phyloP scores from a whole-genome alignment of 2,329 filamentous ascomycete species.

The Clonostachys rhizophaga region DNA sequence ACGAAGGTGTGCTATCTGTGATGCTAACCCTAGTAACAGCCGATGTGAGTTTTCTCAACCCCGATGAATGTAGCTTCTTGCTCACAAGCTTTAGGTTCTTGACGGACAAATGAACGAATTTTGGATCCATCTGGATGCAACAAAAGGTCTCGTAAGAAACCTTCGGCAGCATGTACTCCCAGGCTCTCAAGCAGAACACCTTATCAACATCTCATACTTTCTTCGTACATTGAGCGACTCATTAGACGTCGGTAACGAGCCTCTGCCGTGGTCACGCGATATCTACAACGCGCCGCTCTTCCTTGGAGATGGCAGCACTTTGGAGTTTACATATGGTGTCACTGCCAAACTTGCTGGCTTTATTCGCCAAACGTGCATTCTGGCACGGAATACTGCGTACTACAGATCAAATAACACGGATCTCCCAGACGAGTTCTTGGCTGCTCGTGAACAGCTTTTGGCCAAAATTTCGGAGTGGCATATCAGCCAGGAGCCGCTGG shows the following conservation, averaged over 20 bases:
- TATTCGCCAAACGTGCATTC: slow-evolving; percentile 1
- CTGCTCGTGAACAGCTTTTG: too few relatives aligned
- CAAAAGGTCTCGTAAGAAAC: not conserved
- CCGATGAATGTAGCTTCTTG: too few relatives aligned
- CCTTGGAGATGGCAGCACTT: slow-evolving; percentile 1
- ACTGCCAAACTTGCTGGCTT: slow-evolving; percentile 1
- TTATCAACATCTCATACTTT: slow-evolving; percentile 3
- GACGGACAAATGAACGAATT: slow-evolving; percentile 7
- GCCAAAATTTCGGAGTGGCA: too few relatives aligned
- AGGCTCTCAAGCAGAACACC: slow-evolving; percentile 3
- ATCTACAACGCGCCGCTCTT: not conserved
- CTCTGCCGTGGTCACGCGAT: too few relatives aligned
- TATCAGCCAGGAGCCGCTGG: too few relatives aligned
- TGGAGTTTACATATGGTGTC: slow-evolving; percentile 4
- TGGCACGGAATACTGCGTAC: slow-evolving; percentile 2
- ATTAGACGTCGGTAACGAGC: not conserved
- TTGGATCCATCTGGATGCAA: slow-evolving; percentile 5
- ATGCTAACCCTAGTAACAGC: slow-evolving; percentile 5
- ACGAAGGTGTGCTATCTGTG: slow-evolving; percentile 4
- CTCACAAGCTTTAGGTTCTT: not conserved
- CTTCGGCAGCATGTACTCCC: not conserved
- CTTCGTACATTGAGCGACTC: slow-evolving; percentile 3
- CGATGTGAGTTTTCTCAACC: not conserved
- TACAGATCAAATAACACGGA: not conserved
- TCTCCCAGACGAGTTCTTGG: too few relatives aligned